Evolutionary conservation across 805 yeast genomes (phyloP).

Genomic region (Barnettozyma californica): DNA sequence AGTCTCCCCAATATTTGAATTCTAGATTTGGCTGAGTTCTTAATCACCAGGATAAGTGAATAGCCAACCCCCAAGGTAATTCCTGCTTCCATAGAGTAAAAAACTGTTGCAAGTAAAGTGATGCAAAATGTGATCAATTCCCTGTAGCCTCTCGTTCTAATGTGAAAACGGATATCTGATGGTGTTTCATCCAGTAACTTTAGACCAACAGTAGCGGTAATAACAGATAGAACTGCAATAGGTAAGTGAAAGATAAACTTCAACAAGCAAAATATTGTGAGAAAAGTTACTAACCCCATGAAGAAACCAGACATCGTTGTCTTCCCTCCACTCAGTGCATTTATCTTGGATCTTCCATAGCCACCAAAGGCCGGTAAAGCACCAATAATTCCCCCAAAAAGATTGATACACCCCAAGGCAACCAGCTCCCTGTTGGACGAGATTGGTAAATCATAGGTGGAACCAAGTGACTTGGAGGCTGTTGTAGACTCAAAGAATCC

Average conservation of each 20-base stretch:
- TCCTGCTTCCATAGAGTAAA: constrained; percentile 83
- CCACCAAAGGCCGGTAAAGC: constrained; percentile 94
- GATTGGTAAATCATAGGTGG: constrained; percentile 62
- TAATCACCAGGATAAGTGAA: constrained; percentile 73
- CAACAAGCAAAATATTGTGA: constrained; percentile 57
- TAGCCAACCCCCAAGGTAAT: constrained; percentile 82
- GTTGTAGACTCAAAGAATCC: constrained; percentile 94
- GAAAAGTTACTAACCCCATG: constrained; percentile 70
- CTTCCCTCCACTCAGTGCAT: constrained; percentile 81
- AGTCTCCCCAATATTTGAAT: constrained; percentile 77
- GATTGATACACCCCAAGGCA: constrained; percentile 76
- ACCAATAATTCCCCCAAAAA: constrained; percentile 45
- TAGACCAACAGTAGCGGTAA: constrained; percentile 74
- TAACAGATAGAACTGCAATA: constrained; percentile 69
- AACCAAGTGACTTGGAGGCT: constrained; percentile 81
- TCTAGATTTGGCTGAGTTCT: constrained; percentile 74
- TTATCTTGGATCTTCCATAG: constrained; percentile 87
- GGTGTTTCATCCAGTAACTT: constrained; percentile 83
- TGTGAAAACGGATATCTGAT: constrained; percentile 66
- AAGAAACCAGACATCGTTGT: constrained; percentile 81
- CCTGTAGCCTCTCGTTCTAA: constrained; percentile 65
- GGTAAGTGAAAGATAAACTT: constrained; percentile 71
- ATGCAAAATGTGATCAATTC: constrained; percentile 66
- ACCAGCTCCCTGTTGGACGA: constrained; percentile 88
- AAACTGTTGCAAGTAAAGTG: constrained; percentile 59